Evolutionary conservation across 1,139 yeast genomes (phyloP), one percentile per base, ranked within the genome.

Genomic region (Pichiaceae sp.): DNA sequence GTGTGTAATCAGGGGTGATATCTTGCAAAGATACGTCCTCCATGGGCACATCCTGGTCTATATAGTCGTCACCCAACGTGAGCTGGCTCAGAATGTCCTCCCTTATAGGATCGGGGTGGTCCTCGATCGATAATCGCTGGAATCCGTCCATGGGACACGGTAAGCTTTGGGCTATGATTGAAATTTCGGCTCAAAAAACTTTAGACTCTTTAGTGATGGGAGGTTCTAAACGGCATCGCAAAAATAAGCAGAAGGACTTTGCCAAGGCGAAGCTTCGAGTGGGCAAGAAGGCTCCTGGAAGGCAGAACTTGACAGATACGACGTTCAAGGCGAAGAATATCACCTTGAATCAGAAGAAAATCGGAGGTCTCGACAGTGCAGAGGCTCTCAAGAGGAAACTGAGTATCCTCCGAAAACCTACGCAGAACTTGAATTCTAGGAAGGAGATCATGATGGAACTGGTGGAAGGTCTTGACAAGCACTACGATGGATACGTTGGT

Each of bases 201-300:
- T 21, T 21, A 7, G 9, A 21, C 24, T 21, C 14, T 12, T 25
- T 8, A 11, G 28, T 17, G 3, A 33, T 33, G 35, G 35, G 35
- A 6, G 18, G 31, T 14, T 33, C 35, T 6, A 33, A 28, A 5
- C 17, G 35, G 28, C 35, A 33, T 19, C 17, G 21, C 6, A 33
- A 27, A 36, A 84, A 80, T 45, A 82, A 81, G 62, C 69, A 70
- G 49, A 81, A 79, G 61, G 93, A 83, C 53, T 83, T 83, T 54
- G 71, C 64, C 55, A 91, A 89, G 63, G 72, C 80, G 42, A 89
- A 86, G 64, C 72, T 91, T 35, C 81, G 73, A 53, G 97, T 91
- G 29, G 99, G 99, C 39, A 91, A 91, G 59, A 67, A 81, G 2
- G 74, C 76, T 21, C 76, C 76, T 6, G 75, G 73, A 44, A 75